Base-by-base conservation (phyloP, 768 basidiomycete genomes). In the Collybia sordida region DNA sequence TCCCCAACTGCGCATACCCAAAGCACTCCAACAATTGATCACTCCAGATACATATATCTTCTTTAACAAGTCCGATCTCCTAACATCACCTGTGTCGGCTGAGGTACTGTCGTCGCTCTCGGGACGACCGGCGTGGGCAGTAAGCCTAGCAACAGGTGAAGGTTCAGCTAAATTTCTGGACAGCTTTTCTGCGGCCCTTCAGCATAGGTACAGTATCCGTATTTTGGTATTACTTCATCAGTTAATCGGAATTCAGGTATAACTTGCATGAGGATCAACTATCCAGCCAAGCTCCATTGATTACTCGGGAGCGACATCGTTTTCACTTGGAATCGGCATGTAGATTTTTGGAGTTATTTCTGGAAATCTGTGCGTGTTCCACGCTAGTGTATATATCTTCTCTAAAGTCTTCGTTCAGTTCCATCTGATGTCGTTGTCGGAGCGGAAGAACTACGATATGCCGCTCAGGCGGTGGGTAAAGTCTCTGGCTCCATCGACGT, bases 361-460 rank as follows among this genome's bases (percentile, higher is more conserved):
- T 89, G 3, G 66, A 66, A 39, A 67, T 51, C 46, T 40, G 57
- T 50, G 54, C 19, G 52, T 49, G 9, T 44, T 12, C 23, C 21
- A 19, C n/a, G 47, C 41, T 47, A 18, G 34, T 34, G 23, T 34
- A 14, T 34, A 42, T 18, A n/a, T 40, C n/a, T 14, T 36, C 43
- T n/a, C 31, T 42, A 39, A 47, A 11, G 17, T 6, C 27, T 51
- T 21, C 44, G 11, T 11, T 27, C 60, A 86, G 85, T 79, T 7
- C 59, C 79, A 1, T 74, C 79, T n/a, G 89, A 93, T 53, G 70
- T 94, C 3, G 91, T 94, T 5, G 63, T 90, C 9, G 91, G 82
- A 4, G 92, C 92, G 0, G 93, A 96, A 64, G 91, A 93, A 61
- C 74, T 96, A 21, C 82, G 93, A 21, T 92, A 93, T 61, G 93